Evolutionary conservation across 2,329 filamentous ascomycete species (phyloP).

Genomic region (Alternaria brassicicola): DNA sequence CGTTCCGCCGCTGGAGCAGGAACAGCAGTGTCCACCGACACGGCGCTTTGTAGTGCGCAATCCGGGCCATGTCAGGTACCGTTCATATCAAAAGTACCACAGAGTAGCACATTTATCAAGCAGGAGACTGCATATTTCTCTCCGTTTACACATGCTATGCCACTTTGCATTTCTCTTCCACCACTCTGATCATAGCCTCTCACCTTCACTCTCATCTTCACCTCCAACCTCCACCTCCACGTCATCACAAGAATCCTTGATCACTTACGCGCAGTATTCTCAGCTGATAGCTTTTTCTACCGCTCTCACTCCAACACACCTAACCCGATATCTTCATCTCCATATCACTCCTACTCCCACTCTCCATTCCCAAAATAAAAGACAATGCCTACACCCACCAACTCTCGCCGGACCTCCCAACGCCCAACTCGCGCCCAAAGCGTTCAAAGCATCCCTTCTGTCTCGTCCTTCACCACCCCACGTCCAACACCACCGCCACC

Average conservation of each 20-base stretch:
- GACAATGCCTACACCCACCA: not conserved
- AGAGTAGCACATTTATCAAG: not conserved
- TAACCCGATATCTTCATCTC: not conserved
- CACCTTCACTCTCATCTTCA: not conserved
- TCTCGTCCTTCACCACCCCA: conserved; percentile 4
- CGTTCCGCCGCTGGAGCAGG: conserved; percentile 61
- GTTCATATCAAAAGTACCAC: too few relatives aligned
- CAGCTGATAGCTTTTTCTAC: not conserved
- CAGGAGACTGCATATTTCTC: not conserved
- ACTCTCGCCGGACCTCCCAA: not conserved
- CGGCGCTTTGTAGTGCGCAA: not conserved
- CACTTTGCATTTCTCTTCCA: not conserved
- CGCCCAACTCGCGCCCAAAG: conserved; percentile 12
- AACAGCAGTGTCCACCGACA: conserved; percentile 60
- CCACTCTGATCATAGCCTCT: not conserved
- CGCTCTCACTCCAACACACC: too few relatives aligned
- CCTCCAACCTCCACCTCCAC: not conserved
- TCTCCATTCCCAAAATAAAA: not conserved
- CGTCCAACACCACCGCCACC: conserved; percentile 5
- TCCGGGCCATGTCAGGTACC: not conserved
- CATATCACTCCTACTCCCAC: not conserved
- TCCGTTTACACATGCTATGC: not conserved
- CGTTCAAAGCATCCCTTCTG: conserved; percentile 9
- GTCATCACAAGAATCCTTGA: not conserved
- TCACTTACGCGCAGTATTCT: not conserved